Evolutionary conservation across 2,329 filamentous ascomycete genomes (phyloP), one percentile per base, ranked within the genome.

Genomic region (Monosporascus sp.): DNA sequence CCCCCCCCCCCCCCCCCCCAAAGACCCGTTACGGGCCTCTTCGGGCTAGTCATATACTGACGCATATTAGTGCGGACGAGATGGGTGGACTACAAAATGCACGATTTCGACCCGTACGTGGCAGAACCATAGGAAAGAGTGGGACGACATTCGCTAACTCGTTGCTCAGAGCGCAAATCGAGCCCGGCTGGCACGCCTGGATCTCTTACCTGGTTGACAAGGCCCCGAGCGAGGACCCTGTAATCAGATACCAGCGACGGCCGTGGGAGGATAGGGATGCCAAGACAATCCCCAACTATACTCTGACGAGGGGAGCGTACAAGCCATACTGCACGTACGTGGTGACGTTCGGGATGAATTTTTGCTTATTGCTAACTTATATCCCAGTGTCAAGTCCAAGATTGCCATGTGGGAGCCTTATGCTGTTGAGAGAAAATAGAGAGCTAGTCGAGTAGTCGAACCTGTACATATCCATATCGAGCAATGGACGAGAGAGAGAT

Each of bases 141-240:
- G 7, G 16, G 43, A 16, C 37, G 16, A 17, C 24, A 37, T 52
- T 37, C 40, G 27, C 54, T 63, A 55, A 62, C 53, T 48, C 48
- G 35, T 51, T 37, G 35, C 40, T 55, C 60, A 88, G 85, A 58
- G 83, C 84, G 55, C 90, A 97, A 52, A 89, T 97, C 65, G 93
- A 97, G 74, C 92, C 93, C 49, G 89, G 93, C 73, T 99, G 94
- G 94, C 94, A 97, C 76, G 91, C 89, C 31, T 99, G 94, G 94
- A 91, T 99, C 64, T 91, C 91, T 61, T 97, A 99, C 76, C 78
- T 86, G 74, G 86, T 96, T 65, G 91, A 97, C 73, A 88, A 89
- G 73, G 85, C 93, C 38, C 94, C 94, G 2, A 82, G 79, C 38
- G 74, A 87, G 66, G 94, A 99, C 70, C 76, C 85, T 50, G 72